Percentiles rank a stretch among this genome's conserved stretches.
Evolutionary conservation across 2,329 filamentous ascomycete species (phyloP).

Genomic region (Didymella arachidicola): DNA sequence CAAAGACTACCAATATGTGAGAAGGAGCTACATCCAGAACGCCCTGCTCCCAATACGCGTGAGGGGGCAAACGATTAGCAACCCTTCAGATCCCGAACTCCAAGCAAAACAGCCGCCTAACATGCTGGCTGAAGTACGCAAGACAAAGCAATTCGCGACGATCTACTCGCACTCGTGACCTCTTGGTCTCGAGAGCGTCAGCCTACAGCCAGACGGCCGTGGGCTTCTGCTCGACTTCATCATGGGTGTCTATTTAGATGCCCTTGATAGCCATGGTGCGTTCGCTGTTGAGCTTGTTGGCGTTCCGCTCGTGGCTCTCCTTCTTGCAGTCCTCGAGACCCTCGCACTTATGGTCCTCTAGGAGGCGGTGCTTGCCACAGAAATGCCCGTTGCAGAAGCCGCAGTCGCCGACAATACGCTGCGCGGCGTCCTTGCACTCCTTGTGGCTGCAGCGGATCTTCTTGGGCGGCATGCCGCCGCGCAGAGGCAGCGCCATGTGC

Average conservation of each 20-base stretch:
- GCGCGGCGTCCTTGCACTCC: constrained; percentile 85
- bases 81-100: constrained; percentile 15
- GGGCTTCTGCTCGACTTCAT: constrained; percentile 3
- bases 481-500: constrained; percentile 65
- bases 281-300: constrained; percentile 89
- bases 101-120: constrained; percentile 17
- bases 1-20: constrained; percentile 2
- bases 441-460: constrained; percentile 88
- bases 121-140: constrained; percentile 18
- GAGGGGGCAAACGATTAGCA: constrained; percentile 13
- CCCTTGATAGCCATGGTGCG: constrained; percentile 93
- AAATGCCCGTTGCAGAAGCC: constrained; percentile 93
- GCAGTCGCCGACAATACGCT: constrained; percentile 95
- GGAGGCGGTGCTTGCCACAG: constrained; percentile 91
- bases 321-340: constrained; percentile 98
- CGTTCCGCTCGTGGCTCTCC: constrained; percentile 93
- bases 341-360: constrained; percentile 93
- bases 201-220: not conserved
- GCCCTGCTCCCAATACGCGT: constrained; percentile 11
- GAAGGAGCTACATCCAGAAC: constrained; percentile 15
- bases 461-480: constrained; percentile 68
- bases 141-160: constrained; percentile 10
- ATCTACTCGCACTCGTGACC: constrained; percentile 2
- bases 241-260: constrained; percentile 63
- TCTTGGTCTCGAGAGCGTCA: not conserved